These are phyloP conservation scores for Pueraria montana DNA, from an alignment of 306 rosid genomes.

Conservation along the genomic window DNA sequence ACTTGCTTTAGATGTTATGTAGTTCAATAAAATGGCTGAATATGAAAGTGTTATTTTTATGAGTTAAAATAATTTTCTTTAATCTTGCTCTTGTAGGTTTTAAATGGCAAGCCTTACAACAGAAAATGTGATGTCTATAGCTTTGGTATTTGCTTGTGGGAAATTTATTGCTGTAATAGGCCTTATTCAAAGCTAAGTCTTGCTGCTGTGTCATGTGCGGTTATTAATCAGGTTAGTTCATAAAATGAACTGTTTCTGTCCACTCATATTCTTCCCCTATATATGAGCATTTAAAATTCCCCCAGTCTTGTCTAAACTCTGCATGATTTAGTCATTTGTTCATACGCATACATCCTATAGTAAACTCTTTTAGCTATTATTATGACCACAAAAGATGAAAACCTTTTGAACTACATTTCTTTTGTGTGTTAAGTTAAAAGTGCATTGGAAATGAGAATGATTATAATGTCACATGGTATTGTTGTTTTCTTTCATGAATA, in stretches of 20 bases:
- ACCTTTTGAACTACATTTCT: not conserved
- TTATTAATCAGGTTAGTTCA: conserved; percentile 64
- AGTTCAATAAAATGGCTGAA: not conserved
- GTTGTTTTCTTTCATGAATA: not conserved
- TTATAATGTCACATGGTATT: not conserved
- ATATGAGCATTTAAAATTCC: not conserved
- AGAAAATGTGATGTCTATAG: conserved; percentile 87
- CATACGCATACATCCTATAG: not conserved
- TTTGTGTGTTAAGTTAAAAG: not conserved
- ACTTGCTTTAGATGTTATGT: not conserved
- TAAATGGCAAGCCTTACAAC: conserved; percentile 84
- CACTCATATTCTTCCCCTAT: not conserved
- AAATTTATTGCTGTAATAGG: conserved; percentile 80
- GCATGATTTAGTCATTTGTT: not conserved
- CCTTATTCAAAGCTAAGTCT: conserved; percentile 76
- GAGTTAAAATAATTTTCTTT: not conserved
- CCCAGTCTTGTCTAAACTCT: not conserved
- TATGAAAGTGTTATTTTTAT: conserved; percentile 2
- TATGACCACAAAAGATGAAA: not conserved
- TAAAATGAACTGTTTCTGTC: conserved; percentile 2
- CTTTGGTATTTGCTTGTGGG: conserved; percentile 93
- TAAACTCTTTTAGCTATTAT: not conserved
- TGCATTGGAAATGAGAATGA: not conserved
- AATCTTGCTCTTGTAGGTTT: conserved; percentile 62
- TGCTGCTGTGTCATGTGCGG: conserved; percentile 68